These are phyloP conservation scores for Calonectria pteridis DNA, from an alignment of 2,329 filamentous ascomycete genomes.

Conservation along the genomic window DNA sequence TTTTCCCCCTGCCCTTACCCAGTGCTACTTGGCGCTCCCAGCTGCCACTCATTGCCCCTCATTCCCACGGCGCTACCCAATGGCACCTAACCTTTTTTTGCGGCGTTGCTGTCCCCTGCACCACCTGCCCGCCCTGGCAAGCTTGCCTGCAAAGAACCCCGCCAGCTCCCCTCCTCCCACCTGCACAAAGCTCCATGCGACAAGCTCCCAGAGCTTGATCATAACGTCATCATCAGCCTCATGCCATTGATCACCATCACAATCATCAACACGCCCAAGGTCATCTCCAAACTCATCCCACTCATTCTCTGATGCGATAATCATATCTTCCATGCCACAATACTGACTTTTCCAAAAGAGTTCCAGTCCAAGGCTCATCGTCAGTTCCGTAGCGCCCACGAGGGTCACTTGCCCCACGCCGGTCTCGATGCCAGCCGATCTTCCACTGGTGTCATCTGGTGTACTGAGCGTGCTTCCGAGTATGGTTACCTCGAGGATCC, in stretches of 20 bases:
- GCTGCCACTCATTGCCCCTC: conserved; percentile 39
- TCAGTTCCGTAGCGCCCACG: conserved; percentile 90
- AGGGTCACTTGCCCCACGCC: conserved; percentile 90
- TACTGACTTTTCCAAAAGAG: conserved; percentile 64
- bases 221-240: conserved; percentile 36
- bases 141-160: conserved; percentile 32
- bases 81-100: conserved; percentile 29
- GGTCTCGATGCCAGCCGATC: conserved; percentile 89
- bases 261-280: background rate
- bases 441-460: conserved; percentile 96
- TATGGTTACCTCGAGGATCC: conserved; percentile 90
- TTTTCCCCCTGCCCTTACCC: conserved; percentile 23
- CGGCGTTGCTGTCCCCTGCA: conserved; percentile 27
- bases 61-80: conserved; percentile 25
- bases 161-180: conserved; percentile 19
- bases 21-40: conserved; percentile 33
- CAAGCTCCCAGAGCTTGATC: conserved; percentile 30
- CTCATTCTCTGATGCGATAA: background rate
- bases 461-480: conserved; percentile 86
- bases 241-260: conserved; percentile 5
- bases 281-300: background rate
- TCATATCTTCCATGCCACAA: conserved; percentile 27
- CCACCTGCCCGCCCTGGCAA: conserved; percentile 32
- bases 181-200: conserved; percentile 17
- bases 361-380: conserved; percentile 85